Evolutionary conservation across 169 alveolate genomes (phyloP).

Genomic region (Babesia divergens): DNA sequence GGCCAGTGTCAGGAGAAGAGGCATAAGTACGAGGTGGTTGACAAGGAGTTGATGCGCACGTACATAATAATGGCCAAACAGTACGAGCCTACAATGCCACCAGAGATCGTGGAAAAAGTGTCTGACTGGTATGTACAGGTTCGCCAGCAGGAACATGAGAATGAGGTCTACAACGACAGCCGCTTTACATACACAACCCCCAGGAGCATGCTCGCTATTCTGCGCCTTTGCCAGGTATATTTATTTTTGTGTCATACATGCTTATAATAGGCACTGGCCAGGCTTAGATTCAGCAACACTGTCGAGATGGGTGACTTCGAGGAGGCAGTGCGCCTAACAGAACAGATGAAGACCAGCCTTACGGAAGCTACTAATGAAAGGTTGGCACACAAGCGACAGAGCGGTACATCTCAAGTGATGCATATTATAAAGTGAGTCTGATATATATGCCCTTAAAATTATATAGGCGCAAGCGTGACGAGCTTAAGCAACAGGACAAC

Average conservation of each 20-base stretch:
- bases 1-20: conserved; percentile 69
- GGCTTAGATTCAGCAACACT: conserved; percentile 86
- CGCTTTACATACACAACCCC: conserved; percentile 94
- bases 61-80: conserved; percentile 88
- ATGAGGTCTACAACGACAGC: conserved; percentile 77
- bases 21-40: conserved; percentile 66
- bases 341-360: conserved; percentile 83
- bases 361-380: conserved; percentile 73
- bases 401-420: conserved; percentile 76
- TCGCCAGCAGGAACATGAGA: conserved; percentile 71
- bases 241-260: not conserved
- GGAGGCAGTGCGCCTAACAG: conserved; percentile 93
- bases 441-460: not conserved
- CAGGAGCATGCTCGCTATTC: conserved; percentile 92
- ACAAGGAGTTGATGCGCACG: conserved; percentile 80
- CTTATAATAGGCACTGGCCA: conserved; percentile 82
- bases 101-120: conserved; percentile 62
- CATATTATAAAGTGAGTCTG: conserved; percentile 65
- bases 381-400: conserved; percentile 54
- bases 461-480: conserved; percentile 64
- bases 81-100: conserved; percentile 73
- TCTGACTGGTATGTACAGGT: conserved; percentile 73
- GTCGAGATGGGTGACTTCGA: conserved; percentile 91
- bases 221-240: conserved; percentile 89
- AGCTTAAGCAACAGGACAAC: conserved; percentile 57